Conservation (phyloP, 176 grass and related monocot genomes). For the Miscanthus lutarioriparius region DNA sequence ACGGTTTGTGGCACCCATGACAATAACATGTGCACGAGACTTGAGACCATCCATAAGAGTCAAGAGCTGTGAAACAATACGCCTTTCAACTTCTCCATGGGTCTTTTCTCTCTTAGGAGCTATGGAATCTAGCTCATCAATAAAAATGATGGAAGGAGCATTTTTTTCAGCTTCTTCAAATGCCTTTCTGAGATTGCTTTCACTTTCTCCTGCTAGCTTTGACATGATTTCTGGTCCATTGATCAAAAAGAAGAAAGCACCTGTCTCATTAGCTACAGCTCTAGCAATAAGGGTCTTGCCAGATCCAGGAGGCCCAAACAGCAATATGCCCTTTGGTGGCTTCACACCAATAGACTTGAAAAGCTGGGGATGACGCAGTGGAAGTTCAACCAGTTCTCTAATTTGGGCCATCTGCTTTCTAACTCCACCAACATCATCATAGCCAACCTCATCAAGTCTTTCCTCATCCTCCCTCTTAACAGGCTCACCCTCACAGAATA, state of each 20-base stretch:
- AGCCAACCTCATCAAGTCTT: conserved; percentile 74
- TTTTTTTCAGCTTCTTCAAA: neutral
- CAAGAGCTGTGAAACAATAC: neutral
- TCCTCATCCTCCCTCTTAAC: conserved; percentile 85
- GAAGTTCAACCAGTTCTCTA: conserved; percentile 79
- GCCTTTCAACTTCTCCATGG: neutral
- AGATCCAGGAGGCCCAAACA: conserved; percentile 78
- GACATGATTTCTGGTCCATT: neutral
- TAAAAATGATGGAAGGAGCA: neutral
- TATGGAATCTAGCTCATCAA: neutral
- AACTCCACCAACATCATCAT: conserved; percentile 88
- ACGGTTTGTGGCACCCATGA: neutral
- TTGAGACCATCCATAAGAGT: neutral
- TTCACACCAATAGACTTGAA: conserved; percentile 90
- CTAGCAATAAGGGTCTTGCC: conserved; percentile 79
- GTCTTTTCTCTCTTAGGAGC: neutral
- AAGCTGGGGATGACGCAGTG: conserved; percentile 71
- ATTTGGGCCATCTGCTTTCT: conserved; percentile 92
- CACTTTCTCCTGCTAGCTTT: neutral
- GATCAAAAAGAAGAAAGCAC: conserved; percentile 76
- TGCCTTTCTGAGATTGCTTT: neutral
- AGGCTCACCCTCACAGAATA: conserved; percentile 79
- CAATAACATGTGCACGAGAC: neutral
- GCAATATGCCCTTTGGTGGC: conserved; percentile 74
- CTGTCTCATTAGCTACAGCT: conserved; percentile 81